Evolutionary conservation across 257 asterid genomes (phyloP), one percentile per base, ranked within the genome.

Genomic region (Henckelia pumila): DNA sequence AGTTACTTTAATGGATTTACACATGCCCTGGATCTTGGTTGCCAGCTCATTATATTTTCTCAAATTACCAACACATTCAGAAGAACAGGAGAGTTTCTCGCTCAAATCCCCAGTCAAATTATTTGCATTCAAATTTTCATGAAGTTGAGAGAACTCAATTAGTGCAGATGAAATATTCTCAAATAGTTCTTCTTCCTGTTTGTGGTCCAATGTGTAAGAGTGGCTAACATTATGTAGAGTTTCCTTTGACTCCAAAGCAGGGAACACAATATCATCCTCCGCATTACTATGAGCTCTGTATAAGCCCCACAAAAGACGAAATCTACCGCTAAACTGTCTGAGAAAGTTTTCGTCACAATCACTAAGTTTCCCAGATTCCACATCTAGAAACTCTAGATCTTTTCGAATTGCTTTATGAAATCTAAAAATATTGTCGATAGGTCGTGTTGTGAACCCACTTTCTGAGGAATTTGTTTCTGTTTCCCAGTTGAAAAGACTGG

Each of bases 281-380:
- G 98, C 98, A 76, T 92, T 92, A 71, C 98, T 92, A 76, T 92
- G 98, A 55, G 98, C 98, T 80, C 89, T 86, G 77, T 92, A 92
- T 75, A 92, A 76, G 7, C 96, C 98, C 95, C 97, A 84, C 21
- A 88, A 69, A 67, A 92, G 92, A 67, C 94, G 95, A 80, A 92
- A 92, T 71, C 98, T 85, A 61, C 98, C 98, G 67, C 80, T 78
- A 74, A 92, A 92, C 81, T 88, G 89, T 73, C 97, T 80, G 68
- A 92, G 85, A 75, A 86, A 92, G 67, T 76, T 83, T 73, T 84
- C 97, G 73, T 81, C 78, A 76, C 92, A 84, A 69, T 84, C 89
- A 66, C 82, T 77, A 33, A 92, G 89, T 80, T 88, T 89, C 67
- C 95, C 95, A 61, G 97, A 92, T 73, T 86, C 96, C 58, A 80